phyloP scores from a whole-genome alignment of 345 rosid species.

The Balakata baccata region DNA sequence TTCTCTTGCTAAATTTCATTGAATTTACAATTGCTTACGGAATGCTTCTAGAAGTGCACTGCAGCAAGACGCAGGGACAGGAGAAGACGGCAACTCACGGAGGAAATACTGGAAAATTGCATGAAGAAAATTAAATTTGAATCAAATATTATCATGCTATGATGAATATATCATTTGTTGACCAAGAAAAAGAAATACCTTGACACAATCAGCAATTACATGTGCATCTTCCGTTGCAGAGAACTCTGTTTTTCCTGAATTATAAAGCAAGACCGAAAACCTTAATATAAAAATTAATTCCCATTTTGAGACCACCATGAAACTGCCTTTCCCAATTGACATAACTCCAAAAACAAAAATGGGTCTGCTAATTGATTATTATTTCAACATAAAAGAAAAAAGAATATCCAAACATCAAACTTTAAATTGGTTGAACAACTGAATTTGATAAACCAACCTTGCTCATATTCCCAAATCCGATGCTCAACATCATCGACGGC shows the following conservation, averaged over 20 bases:
- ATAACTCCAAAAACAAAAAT: no score
- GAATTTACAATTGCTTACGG: constrained; percentile 50
- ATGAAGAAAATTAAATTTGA: constrained; percentile 19
- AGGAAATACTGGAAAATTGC: constrained; percentile 63
- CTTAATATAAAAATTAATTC: not conserved
- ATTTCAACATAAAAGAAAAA: constrained; percentile 7
- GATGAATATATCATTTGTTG: constrained; percentile 8
- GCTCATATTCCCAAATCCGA: constrained; percentile 86
- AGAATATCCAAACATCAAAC: not conserved
- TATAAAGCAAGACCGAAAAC: constrained; percentile 19
- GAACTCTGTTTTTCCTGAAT: constrained; percentile 76
- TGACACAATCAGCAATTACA: constrained; percentile 88
- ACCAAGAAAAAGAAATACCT: constrained; percentile 43
- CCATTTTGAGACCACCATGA: no score
- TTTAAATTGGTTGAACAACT: not conserved
- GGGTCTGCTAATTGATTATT: not conserved
- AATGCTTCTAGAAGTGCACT: constrained; percentile 88
- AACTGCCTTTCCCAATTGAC: no score
- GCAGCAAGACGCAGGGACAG: constrained; percentile 98
- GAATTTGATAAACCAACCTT: constrained; percentile 50
- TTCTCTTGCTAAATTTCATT: not conserved
- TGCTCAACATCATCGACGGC: constrained; percentile 92
- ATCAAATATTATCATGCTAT: not conserved
- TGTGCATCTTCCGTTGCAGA: constrained; percentile 76
- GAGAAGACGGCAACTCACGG: constrained; percentile 97